Evolutionary conservation across 768 basidiomycete genomes (phyloP).

Genomic region (Exidia glandulosa): DNA sequence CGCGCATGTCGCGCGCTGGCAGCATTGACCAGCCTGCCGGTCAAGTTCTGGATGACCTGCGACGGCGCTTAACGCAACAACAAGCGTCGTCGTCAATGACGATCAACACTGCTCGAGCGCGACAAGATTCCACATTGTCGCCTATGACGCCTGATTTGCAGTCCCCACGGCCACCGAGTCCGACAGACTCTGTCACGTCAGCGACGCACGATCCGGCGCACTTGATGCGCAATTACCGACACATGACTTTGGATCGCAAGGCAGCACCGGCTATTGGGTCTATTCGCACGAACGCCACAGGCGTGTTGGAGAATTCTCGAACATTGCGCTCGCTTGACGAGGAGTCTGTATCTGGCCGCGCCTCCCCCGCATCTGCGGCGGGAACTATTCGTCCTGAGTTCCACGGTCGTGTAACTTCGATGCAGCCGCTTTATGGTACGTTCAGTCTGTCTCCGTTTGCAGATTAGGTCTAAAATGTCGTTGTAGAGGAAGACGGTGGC

Average conservation of each 20-base stretch:
- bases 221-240: constrained; percentile 13
- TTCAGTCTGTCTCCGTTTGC: not conserved
- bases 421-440: constrained; percentile 55
- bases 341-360: constrained; percentile 48
- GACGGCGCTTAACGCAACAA: not conserved
- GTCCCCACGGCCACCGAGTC: constrained; percentile 47
- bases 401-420: constrained; percentile 38
- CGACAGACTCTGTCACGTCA: constrained; percentile 73
- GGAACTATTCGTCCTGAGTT: constrained; percentile 38
- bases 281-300: constrained; percentile 71
- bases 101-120: not conserved
- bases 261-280: constrained; percentile 86
- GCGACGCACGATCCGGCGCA: constrained; percentile 50
- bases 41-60: not conserved
- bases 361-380: constrained; percentile 61
- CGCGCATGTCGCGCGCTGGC: constrained; percentile 3
- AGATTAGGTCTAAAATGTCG: not conserved
- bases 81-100: not conserved
- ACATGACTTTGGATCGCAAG: constrained; percentile 67
- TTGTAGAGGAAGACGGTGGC: not conserved
- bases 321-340: constrained; percentile 49
- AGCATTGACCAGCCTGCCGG: constrained; percentile 5
- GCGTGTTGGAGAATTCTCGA: constrained; percentile 67
- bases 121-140: not conserved
- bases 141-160: not conserved